Percentiles rank a stretch among this genome's conserved stretches.
Evolutionary conservation across 78 protist species (phyloP).

Genomic region (Emiliania huxleyi): DNA sequence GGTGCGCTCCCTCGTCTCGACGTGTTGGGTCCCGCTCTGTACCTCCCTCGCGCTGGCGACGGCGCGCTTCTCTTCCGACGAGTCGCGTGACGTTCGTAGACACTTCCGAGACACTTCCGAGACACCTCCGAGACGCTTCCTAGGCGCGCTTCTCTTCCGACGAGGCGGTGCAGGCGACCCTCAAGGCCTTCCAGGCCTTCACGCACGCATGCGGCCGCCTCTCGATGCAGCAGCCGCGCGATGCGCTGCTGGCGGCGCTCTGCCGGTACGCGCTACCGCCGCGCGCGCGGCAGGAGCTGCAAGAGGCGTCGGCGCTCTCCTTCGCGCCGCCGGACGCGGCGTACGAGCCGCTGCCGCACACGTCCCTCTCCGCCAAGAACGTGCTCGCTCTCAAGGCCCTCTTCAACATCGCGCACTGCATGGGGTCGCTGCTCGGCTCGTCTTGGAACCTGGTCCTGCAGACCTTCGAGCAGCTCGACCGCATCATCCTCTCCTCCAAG

Average conservation of each 20-base stretch:
- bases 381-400: conserved; percentile 3
- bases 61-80: neutral
- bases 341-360: conserved; percentile 17
- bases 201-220: neutral
- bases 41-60: neutral
- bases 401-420: conserved; percentile 30
- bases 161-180: neutral
- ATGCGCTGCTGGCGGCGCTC: neutral
- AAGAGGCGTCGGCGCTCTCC: neutral
- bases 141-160: neutral
- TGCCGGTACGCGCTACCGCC: neutral
- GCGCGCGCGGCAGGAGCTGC: neutral
- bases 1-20: neutral
- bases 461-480: neutral
- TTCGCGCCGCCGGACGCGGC: neutral
- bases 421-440: neutral
- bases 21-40: neutral
- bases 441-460: neutral
- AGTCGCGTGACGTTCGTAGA: neutral
- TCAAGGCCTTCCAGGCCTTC: neutral
- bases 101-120: no score
- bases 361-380: neutral
- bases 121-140: no score
- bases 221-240: neutral
- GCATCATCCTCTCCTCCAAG: neutral